phyloP scores from a whole-genome alignment of 768 basidiomycete genomes.

The Neoboletus magnificus region DNA sequence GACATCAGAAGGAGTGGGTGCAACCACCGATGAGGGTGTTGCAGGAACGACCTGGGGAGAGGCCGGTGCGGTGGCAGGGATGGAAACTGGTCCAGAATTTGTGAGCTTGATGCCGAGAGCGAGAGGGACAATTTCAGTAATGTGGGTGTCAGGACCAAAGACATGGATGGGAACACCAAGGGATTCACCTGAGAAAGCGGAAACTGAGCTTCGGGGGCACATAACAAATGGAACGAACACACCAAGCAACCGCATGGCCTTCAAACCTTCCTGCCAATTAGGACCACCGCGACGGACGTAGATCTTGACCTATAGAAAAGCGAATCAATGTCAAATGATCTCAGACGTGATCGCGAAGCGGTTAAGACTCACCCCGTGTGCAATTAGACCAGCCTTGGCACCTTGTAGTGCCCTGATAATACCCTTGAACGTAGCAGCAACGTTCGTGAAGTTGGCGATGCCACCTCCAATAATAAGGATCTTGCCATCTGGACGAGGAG shows the following conservation, averaged over 20 bases:
- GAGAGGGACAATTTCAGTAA: slow-evolving; percentile 97
- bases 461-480: slow-evolving; percentile 99
- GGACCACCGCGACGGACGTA: slow-evolving; percentile 98
- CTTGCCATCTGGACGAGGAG: slow-evolving; percentile 83
- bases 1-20: slow-evolving; percentile 45
- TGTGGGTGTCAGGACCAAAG: slow-evolving; percentile 97
- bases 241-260: slow-evolving; percentile 95
- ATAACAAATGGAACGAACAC: slow-evolving; percentile 3
- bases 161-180: slow-evolving; percentile 97
- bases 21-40: slow-evolving; percentile 32
- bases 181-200: slow-evolving; percentile 57
- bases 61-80: slow-evolving; percentile 47
- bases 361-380: slow-evolving; percentile 27
- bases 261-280: slow-evolving; percentile 98
- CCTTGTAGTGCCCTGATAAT: slow-evolving; percentile 97
- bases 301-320: slow-evolving; percentile 76
- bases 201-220: not conserved
- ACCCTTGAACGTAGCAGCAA: slow-evolving; percentile 98
- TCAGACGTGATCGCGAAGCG: not conserved
- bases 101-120: slow-evolving; percentile 72
- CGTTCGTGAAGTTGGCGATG: slow-evolving; percentile 99
- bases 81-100: slow-evolving; percentile 31
- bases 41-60: slow-evolving; percentile 31
- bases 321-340: not conserved
- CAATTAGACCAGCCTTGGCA: slow-evolving; percentile 80